Base-by-base conservation (phyloP, 129 eudicot genomes). In the Helianthus tuberosus region DNA sequence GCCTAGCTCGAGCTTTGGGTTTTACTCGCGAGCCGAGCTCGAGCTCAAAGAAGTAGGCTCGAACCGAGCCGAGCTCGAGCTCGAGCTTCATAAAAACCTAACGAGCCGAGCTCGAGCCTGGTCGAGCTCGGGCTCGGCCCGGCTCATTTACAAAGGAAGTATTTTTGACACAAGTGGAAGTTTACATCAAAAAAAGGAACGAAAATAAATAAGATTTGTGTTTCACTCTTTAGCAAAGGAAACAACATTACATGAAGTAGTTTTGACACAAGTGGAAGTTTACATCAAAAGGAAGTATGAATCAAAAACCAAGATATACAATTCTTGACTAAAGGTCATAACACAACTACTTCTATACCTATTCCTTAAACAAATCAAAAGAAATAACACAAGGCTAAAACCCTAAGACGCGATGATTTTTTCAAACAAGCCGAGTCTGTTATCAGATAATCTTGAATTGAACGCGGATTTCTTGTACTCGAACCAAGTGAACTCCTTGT, bases 401-500 rank as follows among this genome's bases (percentile, higher is more conserved):
- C 60, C 61, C 52, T 78, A 89, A 48, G 96, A 79, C 68, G 91
- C 96, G 3, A 61, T 68, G 43, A 88, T 81, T 82, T 89, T 92
- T 80, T 89, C 89, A 41, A 92, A 92, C 8, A 77, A 75, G 17
- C 83, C 86, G 55, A 92, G 64, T 67, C 98, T 82, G 70, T 93
- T 84, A 65, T 93, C 98, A 14, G 91, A 81, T 32, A 93, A 83
- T 74, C 89, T 93, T 47, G 96, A 72, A 27, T 88, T 89, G 49
- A 70, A 93, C 0, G 88, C 95, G 16, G 96, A 89, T 65, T 76
- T 93, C 60, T 93, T 93, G 82, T 89, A 93, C 77, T 93, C 98
- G 23, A 85, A 86, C 98, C 98, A 93, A 54, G 96, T 93, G 67
- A 93, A 93, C 79, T 93, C 98, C 63, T 89, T 87, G 84, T 93